phyloP scores from a whole-genome alignment of 441 rosid species.

The Gossypium lobatum region DNA sequence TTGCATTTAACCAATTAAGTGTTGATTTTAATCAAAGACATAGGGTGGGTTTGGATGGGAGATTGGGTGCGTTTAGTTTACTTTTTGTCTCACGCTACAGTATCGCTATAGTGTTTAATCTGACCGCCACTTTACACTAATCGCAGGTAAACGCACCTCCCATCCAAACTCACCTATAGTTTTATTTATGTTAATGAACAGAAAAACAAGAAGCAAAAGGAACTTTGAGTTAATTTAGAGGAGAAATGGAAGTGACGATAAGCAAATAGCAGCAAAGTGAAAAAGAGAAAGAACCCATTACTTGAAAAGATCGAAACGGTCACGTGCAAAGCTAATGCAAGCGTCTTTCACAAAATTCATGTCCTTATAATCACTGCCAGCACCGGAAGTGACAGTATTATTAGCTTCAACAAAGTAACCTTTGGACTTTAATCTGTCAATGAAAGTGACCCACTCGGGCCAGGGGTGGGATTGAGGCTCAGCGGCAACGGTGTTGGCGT shows the following conservation, averaged over 20 bases:
- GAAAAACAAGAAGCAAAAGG: neutral
- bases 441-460: slow-evolving; percentile 85
- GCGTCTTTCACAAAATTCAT: slow-evolving; percentile 63
- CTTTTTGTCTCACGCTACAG: too few species aligned
- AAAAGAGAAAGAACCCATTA: slow-evolving; percentile 18
- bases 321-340: slow-evolving; percentile 88
- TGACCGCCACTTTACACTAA: too few species aligned
- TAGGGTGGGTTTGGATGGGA: too few species aligned
- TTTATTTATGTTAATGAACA: neutral
- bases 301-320: slow-evolving; percentile 76
- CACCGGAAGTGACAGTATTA: neutral
- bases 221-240: neutral
- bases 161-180: too few species aligned
- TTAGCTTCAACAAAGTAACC: slow-evolving; percentile 49
- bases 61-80: too few species aligned
- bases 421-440: slow-evolving; percentile 59
- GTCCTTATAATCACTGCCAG: slow-evolving; percentile 40
- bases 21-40: neutral
- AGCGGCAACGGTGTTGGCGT: slow-evolving; percentile 16
- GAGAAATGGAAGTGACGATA: neutral
- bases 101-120: too few species aligned
- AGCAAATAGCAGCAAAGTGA: neutral
- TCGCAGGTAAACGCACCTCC: too few species aligned
- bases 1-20: neutral
- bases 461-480: slow-evolving; percentile 56